Evolutionary conservation across 768 basidiomycete species (phyloP).

Genomic region (Boletus sp.): DNA sequence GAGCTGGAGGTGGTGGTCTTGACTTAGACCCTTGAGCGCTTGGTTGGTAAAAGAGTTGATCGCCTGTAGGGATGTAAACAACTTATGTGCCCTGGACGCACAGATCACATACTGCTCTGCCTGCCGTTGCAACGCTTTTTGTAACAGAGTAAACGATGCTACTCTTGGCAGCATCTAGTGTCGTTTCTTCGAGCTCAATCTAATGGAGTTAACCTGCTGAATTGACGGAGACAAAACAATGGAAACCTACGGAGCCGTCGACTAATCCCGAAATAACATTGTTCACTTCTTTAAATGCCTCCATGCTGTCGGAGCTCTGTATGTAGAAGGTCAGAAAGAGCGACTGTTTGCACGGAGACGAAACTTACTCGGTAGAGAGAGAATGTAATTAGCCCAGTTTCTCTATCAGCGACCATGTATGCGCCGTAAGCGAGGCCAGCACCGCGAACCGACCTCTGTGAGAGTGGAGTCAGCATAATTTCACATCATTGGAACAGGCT

Average conservation of each 20-base stretch:
- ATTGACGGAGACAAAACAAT: background rate
- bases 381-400: conserved; percentile 76
- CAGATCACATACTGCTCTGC: conserved; percentile 68
- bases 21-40: conserved; percentile 80
- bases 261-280: conserved; percentile 77
- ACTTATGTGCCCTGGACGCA: background rate
- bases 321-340: conserved; percentile 9
- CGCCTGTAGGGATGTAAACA: conserved; percentile 48
- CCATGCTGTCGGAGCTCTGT: conserved; percentile 77
- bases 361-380: conserved; percentile 70
- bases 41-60: conserved; percentile 85
- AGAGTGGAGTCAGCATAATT: conserved; percentile 8
- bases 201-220: conserved; percentile 30
- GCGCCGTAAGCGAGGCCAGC: conserved; percentile 96
- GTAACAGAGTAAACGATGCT: conserved; percentile 85
- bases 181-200: conserved; percentile 78
- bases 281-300: conserved; percentile 78
- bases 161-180: conserved; percentile 89
- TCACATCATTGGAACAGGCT: background rate
- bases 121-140: conserved; percentile 77
- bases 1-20: conserved; percentile 72
- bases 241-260: conserved; percentile 67
- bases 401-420: conserved; percentile 67
- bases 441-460: conserved; percentile 83
- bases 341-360: background rate